phyloP scores from a whole-genome alignment of 441 rosid species.

The Pelargonium myrrhifolium region DNA sequence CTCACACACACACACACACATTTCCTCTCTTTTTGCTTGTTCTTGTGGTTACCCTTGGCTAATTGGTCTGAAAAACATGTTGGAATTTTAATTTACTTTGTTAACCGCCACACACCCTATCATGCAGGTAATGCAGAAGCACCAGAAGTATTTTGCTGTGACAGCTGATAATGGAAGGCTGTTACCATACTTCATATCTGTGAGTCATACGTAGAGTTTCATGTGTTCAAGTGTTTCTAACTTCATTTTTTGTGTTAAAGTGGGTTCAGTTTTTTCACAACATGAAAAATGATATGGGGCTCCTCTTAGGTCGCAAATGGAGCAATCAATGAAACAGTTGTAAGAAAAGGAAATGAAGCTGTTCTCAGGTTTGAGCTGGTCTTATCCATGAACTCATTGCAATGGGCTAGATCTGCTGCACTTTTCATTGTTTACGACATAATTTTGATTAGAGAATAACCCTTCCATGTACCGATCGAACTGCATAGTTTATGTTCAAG shows the following conservation, averaged over 20 bases:
- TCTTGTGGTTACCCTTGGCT: too few relatives aligned
- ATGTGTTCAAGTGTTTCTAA: conserved; percentile 15
- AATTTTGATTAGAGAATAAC: not conserved
- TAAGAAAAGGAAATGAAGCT: conserved; percentile 95
- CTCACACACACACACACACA: too few relatives aligned
- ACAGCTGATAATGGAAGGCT: conserved; percentile 58
- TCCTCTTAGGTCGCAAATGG: conserved; percentile 88
- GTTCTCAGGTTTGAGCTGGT: conserved; percentile 68
- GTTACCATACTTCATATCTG: conserved; percentile 82
- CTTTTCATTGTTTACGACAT: conserved; percentile 1
- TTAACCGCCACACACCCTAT: conserved; percentile 14
- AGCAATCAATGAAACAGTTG: conserved; percentile 61
- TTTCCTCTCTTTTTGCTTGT: too few relatives aligned
- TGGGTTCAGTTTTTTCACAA: conserved; percentile 6
- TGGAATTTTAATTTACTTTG: not conserved
- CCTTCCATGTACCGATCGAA: too few relatives aligned
- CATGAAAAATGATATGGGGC: conserved; percentile 20
- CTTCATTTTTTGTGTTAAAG: conserved; percentile 14
- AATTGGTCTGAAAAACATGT: not conserved
- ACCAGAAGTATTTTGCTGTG: conserved; percentile 83
- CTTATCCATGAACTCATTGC: conserved; percentile 7
- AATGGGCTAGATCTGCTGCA: not conserved
- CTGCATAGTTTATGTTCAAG: not conserved
- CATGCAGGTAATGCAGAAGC: conserved; percentile 91
- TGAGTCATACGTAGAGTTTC: conserved; percentile 31